Conservation (phyloP, 2,329 filamentous ascomycete genomes). For the Ceratocystis harringtonii region DNA sequence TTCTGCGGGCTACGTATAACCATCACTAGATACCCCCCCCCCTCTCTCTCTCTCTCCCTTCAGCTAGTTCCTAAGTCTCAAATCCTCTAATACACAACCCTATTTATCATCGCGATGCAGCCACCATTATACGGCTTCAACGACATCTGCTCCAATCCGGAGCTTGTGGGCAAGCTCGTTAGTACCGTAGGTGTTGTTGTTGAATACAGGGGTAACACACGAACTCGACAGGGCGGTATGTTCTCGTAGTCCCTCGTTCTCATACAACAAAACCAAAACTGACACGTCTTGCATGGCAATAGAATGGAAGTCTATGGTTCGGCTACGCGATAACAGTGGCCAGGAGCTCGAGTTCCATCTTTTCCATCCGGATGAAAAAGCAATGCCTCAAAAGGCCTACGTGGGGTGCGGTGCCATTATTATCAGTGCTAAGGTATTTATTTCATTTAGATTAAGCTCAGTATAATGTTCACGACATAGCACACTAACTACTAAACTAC, state of each 20-base stretch:
- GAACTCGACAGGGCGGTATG: neutral
- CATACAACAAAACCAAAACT: neutral
- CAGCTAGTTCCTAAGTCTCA: neutral
- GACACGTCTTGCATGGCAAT: neutral
- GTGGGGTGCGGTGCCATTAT: neutral
- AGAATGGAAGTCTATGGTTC: neutral
- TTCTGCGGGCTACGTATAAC: neutral
- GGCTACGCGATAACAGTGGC: neutral
- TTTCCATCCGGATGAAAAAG: neutral
- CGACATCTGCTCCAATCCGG: neutral
- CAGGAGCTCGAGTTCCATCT: neutral
- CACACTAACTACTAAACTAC: neutral
- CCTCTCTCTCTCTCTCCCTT: neutral
- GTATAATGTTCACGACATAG: no score
- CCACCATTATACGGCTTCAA: neutral
- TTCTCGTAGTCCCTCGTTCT: neutral
- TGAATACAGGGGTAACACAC: neutral
- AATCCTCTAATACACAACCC: neutral
- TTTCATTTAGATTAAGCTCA: neutral
- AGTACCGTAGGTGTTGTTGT: neutral
- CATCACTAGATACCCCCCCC: neutral
- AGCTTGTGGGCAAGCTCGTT: neutral
- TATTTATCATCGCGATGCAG: neutral
- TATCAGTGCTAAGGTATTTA: neutral
- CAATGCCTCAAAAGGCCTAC: neutral